phyloP scores from a whole-genome alignment of 108 stramenopile species.

The Nitzschia sp. region DNA sequence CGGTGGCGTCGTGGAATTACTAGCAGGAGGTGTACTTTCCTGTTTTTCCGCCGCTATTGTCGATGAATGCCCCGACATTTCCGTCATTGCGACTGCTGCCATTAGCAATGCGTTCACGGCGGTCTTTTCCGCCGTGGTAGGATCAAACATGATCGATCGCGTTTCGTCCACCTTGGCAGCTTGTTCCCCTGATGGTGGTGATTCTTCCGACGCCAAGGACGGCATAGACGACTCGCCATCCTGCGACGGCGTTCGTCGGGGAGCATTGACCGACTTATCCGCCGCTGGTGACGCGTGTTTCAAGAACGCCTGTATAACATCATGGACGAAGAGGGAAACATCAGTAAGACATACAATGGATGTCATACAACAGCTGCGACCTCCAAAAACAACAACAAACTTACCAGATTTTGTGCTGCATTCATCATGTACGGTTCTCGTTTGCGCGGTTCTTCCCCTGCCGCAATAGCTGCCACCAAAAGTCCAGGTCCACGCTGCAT shows the following conservation, averaged over 20 bases:
- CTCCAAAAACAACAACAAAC: slow-evolving; percentile 12
- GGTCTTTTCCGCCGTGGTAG: slow-evolving; percentile 23
- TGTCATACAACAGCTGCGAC: background rate
- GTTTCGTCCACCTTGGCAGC: background rate
- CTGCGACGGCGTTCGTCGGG: slow-evolving; percentile 12
- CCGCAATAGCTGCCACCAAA: slow-evolving; percentile 4
- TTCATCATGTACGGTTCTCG: slow-evolving; percentile 56
- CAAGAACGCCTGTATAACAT: slow-evolving; percentile 44
- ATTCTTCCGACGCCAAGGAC: slow-evolving; percentile 32
- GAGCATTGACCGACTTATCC: slow-evolving; percentile 9
- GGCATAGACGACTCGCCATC: slow-evolving; percentile 36
- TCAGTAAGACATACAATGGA: background rate
- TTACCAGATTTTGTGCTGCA: slow-evolving; percentile 82
- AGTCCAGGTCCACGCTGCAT: background rate
- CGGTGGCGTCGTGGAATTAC: too few species aligned
- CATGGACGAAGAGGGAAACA: background rate
- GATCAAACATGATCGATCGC: background rate
- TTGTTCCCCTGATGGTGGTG: slow-evolving; percentile 11
- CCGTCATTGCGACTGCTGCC: slow-evolving; percentile 67
- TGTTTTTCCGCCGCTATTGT: background rate
- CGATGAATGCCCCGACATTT: slow-evolving; percentile 24
- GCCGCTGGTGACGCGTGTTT: slow-evolving; percentile 49
- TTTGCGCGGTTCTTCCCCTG: slow-evolving; percentile 5
- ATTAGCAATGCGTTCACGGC: slow-evolving; percentile 48
- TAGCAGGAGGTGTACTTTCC: background rate